Evolutionary conservation across 2,329 filamentous ascomycete genomes (phyloP).

Genomic region (Pseudodiploospora longispora): DNA sequence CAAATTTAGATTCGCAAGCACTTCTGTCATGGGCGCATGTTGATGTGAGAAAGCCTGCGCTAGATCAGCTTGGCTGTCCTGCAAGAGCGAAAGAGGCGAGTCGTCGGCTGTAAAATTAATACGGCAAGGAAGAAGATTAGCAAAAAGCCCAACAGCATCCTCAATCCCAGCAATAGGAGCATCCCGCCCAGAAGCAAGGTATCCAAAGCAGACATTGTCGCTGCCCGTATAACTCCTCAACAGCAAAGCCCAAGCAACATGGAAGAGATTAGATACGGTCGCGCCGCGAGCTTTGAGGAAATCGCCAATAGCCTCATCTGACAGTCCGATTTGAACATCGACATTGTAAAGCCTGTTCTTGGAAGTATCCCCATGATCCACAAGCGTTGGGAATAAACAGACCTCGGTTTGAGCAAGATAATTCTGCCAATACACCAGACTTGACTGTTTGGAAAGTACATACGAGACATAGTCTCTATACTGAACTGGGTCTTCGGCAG

Average conservation of each 20-base stretch:
- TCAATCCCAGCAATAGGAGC: background rate
- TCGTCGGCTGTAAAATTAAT: background rate
- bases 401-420: background rate
- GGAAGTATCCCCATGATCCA: background rate
- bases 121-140: background rate
- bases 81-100: background rate
- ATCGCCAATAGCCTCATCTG: background rate
- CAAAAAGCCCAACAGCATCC: background rate
- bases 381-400: background rate
- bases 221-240: background rate
- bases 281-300: background rate
- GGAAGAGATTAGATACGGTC: background rate
- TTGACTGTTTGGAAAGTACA: background rate
- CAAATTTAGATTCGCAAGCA: background rate
- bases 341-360: background rate
- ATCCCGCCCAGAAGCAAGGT: background rate
- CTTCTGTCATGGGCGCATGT: background rate
- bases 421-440: background rate
- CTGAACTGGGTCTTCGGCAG: background rate
- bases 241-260: background rate
- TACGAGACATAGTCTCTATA: background rate
- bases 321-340: background rate
- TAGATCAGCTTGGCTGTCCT: background rate
- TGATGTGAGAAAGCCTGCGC: background rate
- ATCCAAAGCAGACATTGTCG: background rate